Conservation (phyloP, 768 basidiomycete species). For the Cystoderma amianthinum region DNA sequence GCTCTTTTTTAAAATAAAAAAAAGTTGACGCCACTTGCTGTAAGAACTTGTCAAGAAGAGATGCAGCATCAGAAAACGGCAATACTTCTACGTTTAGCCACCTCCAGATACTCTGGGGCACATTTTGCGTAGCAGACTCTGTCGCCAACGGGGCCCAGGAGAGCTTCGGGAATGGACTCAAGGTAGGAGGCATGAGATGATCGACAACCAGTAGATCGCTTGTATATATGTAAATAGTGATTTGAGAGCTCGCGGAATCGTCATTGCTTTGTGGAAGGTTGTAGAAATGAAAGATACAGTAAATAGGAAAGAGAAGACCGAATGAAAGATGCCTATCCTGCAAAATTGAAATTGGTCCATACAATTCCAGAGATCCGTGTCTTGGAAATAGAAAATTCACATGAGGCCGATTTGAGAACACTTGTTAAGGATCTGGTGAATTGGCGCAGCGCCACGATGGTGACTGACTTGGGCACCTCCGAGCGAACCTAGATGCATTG, state of each 20-base stretch:
- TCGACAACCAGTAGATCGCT: constrained; percentile 11
- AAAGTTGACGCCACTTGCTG: constrained; percentile 20
- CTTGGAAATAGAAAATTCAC: no score
- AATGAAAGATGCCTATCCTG: no score
- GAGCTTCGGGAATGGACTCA: constrained; percentile 18
- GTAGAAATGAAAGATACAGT: constrained; percentile 4
- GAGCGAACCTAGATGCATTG: no score
- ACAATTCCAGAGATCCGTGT: no score
- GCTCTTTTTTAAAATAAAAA: constrained; percentile 1
- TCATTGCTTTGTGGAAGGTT: constrained; percentile 11
- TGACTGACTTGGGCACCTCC: no score
- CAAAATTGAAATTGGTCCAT: no score
- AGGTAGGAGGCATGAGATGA: constrained; percentile 15
- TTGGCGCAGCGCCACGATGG: no score
- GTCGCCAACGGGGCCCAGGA: constrained; percentile 25
- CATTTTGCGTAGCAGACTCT: constrained; percentile 35
- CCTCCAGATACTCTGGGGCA: constrained; percentile 37
- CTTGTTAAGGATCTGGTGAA: no score
- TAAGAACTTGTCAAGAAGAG: constrained; percentile 32
- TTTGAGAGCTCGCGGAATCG: constrained; percentile 14
- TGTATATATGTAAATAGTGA: not conserved
- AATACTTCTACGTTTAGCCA: constrained; percentile 24
- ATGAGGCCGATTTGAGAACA: no score
- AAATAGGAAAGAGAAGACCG: not conserved
- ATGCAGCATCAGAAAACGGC: constrained; percentile 26